A percentile compares a stretch with the other conserved stretches of the same genome.
phyloP scores from a whole-genome alignment of 1,284 basidiomycete genomes.

The Leccinum huronense region DNA sequence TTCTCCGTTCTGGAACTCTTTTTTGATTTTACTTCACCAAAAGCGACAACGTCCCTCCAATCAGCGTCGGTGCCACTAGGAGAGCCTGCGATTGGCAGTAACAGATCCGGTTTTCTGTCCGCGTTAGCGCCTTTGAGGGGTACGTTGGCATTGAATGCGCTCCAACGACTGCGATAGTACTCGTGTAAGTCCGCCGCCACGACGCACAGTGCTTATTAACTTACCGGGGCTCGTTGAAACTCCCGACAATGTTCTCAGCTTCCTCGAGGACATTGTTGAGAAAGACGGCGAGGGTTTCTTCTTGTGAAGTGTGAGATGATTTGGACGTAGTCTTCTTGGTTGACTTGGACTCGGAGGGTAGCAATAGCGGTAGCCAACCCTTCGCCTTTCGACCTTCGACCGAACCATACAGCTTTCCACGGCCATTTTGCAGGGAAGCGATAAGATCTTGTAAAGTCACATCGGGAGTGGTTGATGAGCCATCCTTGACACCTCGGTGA shows the following conservation, averaged over 20 bases:
- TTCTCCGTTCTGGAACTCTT: not conserved
- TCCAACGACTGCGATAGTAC: not conserved
- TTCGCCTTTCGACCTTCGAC: not conserved
- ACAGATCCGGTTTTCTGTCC: not conserved
- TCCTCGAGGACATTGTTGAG: not conserved
- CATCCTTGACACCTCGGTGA: not conserved
- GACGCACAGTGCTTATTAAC: not conserved
- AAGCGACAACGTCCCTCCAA: not conserved
- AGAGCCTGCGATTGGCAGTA: not conserved
- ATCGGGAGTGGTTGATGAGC: not conserved
- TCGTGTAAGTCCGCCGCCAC: not conserved
- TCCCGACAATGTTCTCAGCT: not conserved
- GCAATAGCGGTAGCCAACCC: not conserved
- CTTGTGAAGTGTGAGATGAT: not conserved
- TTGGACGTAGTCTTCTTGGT: not conserved
- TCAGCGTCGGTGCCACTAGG: not conserved
- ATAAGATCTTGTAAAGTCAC: not conserved
- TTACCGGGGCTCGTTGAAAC: not conserved
- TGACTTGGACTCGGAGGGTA: not conserved
- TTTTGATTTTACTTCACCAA: not conserved
- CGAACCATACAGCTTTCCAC: not conserved
- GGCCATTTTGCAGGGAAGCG: not conserved
- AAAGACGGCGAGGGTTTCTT: not conserved
- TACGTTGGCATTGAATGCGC: not conserved
- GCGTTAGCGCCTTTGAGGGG: not conserved